Evolutionary conservation across 2,329 filamentous ascomycete species (phyloP), one percentile per base, ranked within the genome.

Genomic region (Aspergillus oerlinghausenensis): DNA sequence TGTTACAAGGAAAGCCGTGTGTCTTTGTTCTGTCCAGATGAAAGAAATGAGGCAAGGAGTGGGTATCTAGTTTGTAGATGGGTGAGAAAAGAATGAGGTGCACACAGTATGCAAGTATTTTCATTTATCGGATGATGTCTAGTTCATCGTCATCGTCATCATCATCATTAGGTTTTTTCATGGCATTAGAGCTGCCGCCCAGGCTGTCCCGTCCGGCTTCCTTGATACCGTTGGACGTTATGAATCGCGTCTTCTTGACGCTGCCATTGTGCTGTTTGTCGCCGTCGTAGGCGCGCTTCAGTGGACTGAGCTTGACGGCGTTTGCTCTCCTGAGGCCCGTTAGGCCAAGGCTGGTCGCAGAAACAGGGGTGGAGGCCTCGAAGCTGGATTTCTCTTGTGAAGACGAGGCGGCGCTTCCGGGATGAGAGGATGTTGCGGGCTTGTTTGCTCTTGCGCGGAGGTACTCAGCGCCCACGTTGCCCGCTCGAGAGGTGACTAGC

Each of bases 161-260:
- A 51, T 82, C 80, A 62, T 81, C 78, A 58, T 80, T 77, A 54
- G 54, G 55, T 50, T 51, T 60, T 52, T 58, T 67, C 61, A 48
- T 65, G 63, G 48, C 77, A 52, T 83, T 82, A n/a, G 65, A 60
- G 23, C 63, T 63, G 4, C 73, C 77, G 9, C 86, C 85, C 2
- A 92, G 69, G 67, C 88, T 91, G 67, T 92, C 89, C 58, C 88
- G 79, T 1, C 89, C 89, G 3, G 89, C 88, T 72, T 90, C 88
- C 54, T 85, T 83, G 60, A 92, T 92, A 0, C 89, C 89, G 70
- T 87, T 89, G 45, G 86, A 85, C 26, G 89, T 90, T 43, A 92
- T 82, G 67, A 92, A 92, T n/a, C 88, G 80, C 52, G 88, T 92
- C 79, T 90, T 90, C 75, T 90, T 67, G 67, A 80, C 62, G 59